Percentiles rank a stretch among this genome's conserved stretches.
Conservation (phyloP, 2,329 filamentous ascomycete species). For the Canariomyces notabilis region DNA sequence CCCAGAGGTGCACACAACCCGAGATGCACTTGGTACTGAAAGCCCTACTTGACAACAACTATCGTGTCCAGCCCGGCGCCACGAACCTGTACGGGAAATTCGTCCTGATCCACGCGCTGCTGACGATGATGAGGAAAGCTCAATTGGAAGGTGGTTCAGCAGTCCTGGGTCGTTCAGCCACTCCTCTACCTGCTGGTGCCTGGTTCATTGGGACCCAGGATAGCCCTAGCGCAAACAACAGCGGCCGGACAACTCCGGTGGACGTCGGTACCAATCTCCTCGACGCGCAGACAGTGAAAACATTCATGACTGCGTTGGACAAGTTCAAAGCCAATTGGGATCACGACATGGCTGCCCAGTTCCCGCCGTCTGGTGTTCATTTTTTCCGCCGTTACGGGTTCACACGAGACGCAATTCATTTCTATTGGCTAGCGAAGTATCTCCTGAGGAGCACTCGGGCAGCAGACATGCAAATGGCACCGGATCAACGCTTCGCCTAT, state of each 20-base stretch:
- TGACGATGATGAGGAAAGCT: conserved; percentile 52
- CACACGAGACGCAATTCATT: conserved; percentile 66
- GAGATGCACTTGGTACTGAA: conserved; percentile 58
- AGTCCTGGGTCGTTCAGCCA: conserved; percentile 40
- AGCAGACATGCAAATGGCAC: conserved; percentile 48
- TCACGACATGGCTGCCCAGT: conserved; percentile 62
- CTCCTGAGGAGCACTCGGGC: conserved; percentile 55
- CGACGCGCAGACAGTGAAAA: conserved; percentile 43
- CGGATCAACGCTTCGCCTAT: conserved; percentile 57
- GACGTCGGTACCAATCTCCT: conserved; percentile 34
- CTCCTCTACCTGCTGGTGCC: conserved; percentile 54
- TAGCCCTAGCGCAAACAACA: conserved; percentile 42
- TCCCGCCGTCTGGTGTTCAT: conserved; percentile 44
- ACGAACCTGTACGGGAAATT: conserved; percentile 73
- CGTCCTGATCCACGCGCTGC: conserved; percentile 64
- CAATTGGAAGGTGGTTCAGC: conserved; percentile 37
- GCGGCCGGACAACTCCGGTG: conserved; percentile 43
- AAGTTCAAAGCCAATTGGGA: conserved; percentile 73
- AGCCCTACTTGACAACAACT: conserved; percentile 53
- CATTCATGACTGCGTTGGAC: conserved; percentile 54
- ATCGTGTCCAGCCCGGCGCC: conserved; percentile 56
- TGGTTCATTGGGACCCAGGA: conserved; percentile 43
- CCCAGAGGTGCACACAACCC: conserved; percentile 58
- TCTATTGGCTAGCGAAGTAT: conserved; percentile 66
- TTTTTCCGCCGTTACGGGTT: conserved; percentile 60